Evolutionary conservation across 1,284 basidiomycete species (phyloP), one percentile per base, ranked within the genome.

Genomic region (Tilletia horrida): DNA sequence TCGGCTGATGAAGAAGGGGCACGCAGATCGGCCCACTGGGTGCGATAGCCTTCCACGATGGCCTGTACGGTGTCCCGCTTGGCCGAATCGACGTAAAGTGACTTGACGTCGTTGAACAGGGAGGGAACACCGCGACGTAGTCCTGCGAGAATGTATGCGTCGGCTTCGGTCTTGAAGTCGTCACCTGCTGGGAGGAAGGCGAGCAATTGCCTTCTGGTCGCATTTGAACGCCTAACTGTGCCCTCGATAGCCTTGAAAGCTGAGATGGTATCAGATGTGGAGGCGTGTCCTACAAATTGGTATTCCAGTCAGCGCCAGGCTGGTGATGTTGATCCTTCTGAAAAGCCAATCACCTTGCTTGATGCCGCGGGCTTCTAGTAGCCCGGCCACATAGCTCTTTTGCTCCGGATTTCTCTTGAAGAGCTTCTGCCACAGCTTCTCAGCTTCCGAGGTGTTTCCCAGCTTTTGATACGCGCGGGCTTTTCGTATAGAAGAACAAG

Each of bases 61-160:
- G 87, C 85, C 75, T 93, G 88, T 50, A 97, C 88, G 0, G 85
- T 82, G 27, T 85, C 82, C 64, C 88, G 87, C 82, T 94, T 96
- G 42, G 68, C 73, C 14, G 84, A 78, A 11, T 85, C 75, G 69
- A 90, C 85, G 80, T 97, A 97, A 1, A 98, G 86, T 0, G 89
- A 85, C 81, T 97, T 97, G 81, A 98, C 81, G 82, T 97, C 94
- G 29, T 90, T 89, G 79, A 97, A 99, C 7, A 98, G 85, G 2
- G 93, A 97, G 1, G 96, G 96, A 35, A 98, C 86, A 69, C 94
- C 95, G 75, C 92, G 92, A 66, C 86, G 86, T 16, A 98, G 84
- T 8, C 88, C 90, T 2, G 85, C 84, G 21, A 87, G 82, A 63
- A 97, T 83, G 82, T 98, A 97, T 1, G 86, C 83, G 64, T 86